These are phyloP conservation scores for Neolentinus lepideus DNA, from an alignment of 1,284 basidiomycete genomes.

Conservation along the genomic window DNA sequence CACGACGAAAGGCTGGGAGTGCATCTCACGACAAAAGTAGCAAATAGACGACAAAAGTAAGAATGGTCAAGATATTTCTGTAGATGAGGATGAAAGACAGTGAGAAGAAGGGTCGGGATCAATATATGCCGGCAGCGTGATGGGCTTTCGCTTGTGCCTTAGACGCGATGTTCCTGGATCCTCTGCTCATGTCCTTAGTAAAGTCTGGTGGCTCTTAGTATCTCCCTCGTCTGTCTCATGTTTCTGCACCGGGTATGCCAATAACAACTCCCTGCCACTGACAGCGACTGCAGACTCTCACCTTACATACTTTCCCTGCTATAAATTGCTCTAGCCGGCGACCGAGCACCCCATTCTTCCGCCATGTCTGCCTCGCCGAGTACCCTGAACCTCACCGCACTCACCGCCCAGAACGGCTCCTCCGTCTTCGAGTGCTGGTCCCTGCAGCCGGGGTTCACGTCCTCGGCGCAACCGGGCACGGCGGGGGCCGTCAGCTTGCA, in stretches of 20 bases:
- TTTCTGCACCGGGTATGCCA: background rate
- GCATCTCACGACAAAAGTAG: too few relatives aligned
- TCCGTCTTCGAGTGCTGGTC: constrained; percentile 19
- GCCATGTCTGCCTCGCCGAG: background rate
- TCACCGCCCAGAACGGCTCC: background rate
- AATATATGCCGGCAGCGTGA: too few relatives aligned
- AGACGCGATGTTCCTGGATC: background rate
- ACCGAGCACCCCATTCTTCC: background rate
- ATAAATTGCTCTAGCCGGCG: background rate
- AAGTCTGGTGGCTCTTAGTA: background rate
- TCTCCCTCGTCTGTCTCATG: background rate
- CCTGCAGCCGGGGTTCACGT: constrained; percentile 13
- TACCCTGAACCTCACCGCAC: background rate
- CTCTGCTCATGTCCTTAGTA: too few relatives aligned
- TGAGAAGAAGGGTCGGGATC: too few relatives aligned
- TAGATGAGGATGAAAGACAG: too few relatives aligned
- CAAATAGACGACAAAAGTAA: too few relatives aligned
- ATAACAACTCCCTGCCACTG: background rate
- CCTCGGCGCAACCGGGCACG: constrained; percentile 15
- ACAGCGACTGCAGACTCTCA: background rate
- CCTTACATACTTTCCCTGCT: background rate
- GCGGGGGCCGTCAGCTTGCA: constrained; percentile 14
- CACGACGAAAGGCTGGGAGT: too few relatives aligned
- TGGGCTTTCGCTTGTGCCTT: background rate
- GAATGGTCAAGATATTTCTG: too few relatives aligned